Base-by-base conservation (phyloP, 176 grass and related monocot species). In the Eleusine coracana region DNA sequence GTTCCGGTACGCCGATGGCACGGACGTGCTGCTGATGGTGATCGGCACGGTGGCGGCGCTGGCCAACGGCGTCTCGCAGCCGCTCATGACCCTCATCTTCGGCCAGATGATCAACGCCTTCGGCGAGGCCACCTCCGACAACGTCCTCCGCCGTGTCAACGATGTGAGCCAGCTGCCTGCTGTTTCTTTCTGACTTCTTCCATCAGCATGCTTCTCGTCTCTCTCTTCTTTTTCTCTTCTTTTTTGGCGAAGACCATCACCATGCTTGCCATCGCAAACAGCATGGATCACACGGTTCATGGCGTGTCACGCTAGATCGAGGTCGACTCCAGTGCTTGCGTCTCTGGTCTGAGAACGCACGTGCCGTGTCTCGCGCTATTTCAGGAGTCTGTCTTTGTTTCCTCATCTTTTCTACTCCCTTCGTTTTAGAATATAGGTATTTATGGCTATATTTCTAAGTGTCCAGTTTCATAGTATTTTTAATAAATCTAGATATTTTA, bases 11-110 rank as follows among this genome's bases (percentile, higher is more conserved):
- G 81, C 89, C 77, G 85, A 91, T 64, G 59, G 71, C 76, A 73
- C 59, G 37, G 89, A 91, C 81, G 58, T 78, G 66, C 40, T 88
- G 72, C 81, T 91, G 28, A 91, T 91, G 85, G 10, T 77, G 17
- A 66, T 85, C 39, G 89, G 89, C 72, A 78, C 81, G 73, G 31
- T 37, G 65, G 85, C 82, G 67, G 58, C 89, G 77, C 7, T 85
- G 37, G 89, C 72, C 77, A 91, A 91, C 86, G 89, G 89, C 56
- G 64, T 91, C 6, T 62, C 89, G 77, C 89, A 91, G 82, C 89
- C 89, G 77, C 72, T 82, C 46, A 88, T 91, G 89, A 78, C 77
- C 7, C 25, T 91, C 73, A 82, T 91, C 89, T 91, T 91, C 81
- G 89, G 89, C 76, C 72, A 91, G 73, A 67, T 81, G 45, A 81